Percentiles rank a stretch among this genome's conserved stretches.
These are phyloP conservation scores for Metahyphopichia silvanorum DNA, from an alignment of 805 yeast genomes.

Conservation along the genomic window DNA sequence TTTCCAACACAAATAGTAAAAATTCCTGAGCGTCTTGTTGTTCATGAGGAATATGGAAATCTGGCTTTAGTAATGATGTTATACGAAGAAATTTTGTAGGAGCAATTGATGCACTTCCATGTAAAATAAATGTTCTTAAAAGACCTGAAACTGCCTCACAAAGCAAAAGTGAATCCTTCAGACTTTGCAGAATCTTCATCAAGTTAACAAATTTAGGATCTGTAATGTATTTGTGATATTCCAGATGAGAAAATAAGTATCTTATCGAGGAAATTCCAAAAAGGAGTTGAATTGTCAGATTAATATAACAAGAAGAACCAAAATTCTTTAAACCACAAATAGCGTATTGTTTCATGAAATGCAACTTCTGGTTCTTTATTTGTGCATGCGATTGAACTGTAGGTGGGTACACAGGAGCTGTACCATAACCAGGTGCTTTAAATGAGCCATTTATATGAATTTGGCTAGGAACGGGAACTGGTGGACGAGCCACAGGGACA, in stretches of 20 bases:
- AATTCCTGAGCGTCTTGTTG: conserved; percentile 85
- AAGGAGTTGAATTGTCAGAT: conserved; percentile 68
- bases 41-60: conserved; percentile 64
- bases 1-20: conserved; percentile 60
- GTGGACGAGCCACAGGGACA: conserved; percentile 1
- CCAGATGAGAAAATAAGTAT: conserved; percentile 43
- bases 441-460: conserved; percentile 3
- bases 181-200: conserved; percentile 13
- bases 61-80: conserved; percentile 56
- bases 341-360: conserved; percentile 37
- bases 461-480: conserved; percentile 3
- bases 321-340: conserved; percentile 63
- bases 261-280: conserved; percentile 54
- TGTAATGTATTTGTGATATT: conserved; percentile 42
- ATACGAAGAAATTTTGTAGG: conserved; percentile 61
- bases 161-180: conserved; percentile 24
- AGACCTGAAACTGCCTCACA: conserved; percentile 52
- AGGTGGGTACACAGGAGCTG: conserved; percentile 17
- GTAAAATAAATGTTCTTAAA: conserved; percentile 54
- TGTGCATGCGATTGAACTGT: conserved; percentile 31
- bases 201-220: conserved; percentile 25
- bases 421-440: conserved; percentile 1
- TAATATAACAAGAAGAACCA: conserved; percentile 76
- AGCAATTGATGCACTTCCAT: conserved; percentile 60
- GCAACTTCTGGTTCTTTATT: conserved; percentile 10